A percentile compares a stretch with the other conserved stretches of the same genome.
Conservation (phyloP, 768 basidiomycete species). For the Postia placenta region DNA sequence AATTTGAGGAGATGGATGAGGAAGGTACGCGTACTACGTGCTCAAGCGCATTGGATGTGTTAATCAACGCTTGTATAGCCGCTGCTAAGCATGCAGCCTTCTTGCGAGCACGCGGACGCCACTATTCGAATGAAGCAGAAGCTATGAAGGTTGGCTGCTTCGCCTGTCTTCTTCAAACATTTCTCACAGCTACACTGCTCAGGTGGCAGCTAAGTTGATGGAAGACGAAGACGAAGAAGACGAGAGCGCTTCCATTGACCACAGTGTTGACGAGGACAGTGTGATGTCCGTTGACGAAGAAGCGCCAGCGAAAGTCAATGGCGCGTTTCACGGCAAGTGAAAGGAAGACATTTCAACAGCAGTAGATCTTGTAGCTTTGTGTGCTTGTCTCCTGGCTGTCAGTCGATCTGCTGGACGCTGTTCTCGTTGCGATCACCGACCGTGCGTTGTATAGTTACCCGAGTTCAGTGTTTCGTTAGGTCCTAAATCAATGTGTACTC, state of each 20-base stretch:
- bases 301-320: constrained; percentile 15
- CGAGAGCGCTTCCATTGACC: constrained; percentile 18
- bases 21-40: constrained; percentile 50
- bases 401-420: no score
- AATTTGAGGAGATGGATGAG: constrained; percentile 83
- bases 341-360: no score
- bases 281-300: constrained; percentile 23
- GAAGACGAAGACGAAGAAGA: constrained; percentile 43
- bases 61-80: constrained; percentile 35
- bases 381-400: no score
- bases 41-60: neutral
- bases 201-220: constrained; percentile 63
- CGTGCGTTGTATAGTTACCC: no score
- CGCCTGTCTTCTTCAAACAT: neutral
- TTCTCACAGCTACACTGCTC: constrained; percentile 10
- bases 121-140: constrained; percentile 88
- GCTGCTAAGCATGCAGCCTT: constrained; percentile 80
- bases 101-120: constrained; percentile 71
- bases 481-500: no score
- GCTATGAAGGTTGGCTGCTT: constrained; percentile 72
- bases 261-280: constrained; percentile 15
- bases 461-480: no score
- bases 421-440: no score
- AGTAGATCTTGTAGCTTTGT: no score
- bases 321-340: constrained; percentile 9